Evolutionary conservation across 257 asterid species (phyloP).

Genomic region (Solanum microdontum): DNA sequence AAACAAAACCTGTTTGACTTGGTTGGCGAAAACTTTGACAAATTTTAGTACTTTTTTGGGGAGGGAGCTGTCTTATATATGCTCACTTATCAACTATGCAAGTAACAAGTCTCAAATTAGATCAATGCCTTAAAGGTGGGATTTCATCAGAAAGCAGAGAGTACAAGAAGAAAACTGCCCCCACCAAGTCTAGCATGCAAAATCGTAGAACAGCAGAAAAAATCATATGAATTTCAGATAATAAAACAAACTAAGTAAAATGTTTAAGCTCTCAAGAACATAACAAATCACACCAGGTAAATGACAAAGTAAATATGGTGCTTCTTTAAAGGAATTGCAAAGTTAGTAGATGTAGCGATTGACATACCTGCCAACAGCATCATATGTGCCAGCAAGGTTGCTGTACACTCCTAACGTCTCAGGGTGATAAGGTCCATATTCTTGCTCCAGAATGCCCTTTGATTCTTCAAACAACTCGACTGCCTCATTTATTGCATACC

Average conservation of each 20-base stretch:
- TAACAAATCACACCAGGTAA: background rate
- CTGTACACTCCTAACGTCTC: slow-evolving; percentile 94
- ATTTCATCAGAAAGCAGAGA: background rate
- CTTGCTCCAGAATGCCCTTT: slow-evolving; percentile 69
- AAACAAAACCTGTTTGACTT: background rate
- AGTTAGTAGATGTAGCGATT: background rate
- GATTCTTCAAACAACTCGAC: slow-evolving; percentile 84
- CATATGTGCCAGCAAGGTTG: slow-evolving; percentile 92
- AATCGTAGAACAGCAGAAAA: background rate
- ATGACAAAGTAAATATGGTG: background rate
- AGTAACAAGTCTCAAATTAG: background rate
- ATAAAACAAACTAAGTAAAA: background rate
- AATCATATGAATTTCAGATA: background rate
- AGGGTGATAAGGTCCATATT: slow-evolving; percentile 82
- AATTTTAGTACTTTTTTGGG: background rate
- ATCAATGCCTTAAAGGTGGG: background rate
- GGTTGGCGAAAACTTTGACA: background rate
- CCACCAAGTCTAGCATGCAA: background rate
- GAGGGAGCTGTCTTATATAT: background rate
- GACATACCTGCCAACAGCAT: slow-evolving; percentile 86
- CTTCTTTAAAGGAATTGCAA: background rate
- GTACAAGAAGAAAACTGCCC: background rate
- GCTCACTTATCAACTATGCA: background rate
- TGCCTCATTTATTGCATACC: slow-evolving; percentile 74
- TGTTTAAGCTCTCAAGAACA: background rate